Conservation (phyloP, 768 basidiomycete genomes). For the Hortiboletus flavorubellus region DNA sequence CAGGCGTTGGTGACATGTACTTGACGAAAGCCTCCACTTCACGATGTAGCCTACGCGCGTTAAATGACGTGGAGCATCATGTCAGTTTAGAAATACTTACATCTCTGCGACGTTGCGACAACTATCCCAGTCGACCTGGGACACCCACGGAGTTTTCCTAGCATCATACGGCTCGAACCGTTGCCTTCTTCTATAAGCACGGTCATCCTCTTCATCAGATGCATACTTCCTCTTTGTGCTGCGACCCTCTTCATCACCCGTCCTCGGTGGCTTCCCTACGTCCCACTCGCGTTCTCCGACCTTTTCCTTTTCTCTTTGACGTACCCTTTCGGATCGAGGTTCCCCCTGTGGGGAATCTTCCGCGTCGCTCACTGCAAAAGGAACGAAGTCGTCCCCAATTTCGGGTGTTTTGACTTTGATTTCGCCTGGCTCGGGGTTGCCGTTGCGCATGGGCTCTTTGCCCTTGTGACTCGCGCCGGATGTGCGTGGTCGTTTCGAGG, state of each 20-base stretch:
- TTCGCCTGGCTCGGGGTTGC: conserved; percentile 10
- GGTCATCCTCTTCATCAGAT: conserved; percentile 44
- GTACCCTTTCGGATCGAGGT: conserved; percentile 15
- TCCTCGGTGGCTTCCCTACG: conserved; percentile 29
- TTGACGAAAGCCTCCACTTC: conserved; percentile 84
- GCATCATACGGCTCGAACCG: conserved; percentile 49
- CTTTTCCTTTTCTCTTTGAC: conserved; percentile 20
- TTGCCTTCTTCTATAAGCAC: conserved; percentile 42
- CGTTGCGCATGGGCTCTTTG: conserved; percentile 12
- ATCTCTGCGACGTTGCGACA: conserved; percentile 82
- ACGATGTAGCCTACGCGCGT: conserved; percentile 61
- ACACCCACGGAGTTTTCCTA: conserved; percentile 67
- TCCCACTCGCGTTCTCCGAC: conserved; percentile 40
- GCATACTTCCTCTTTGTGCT: conserved; percentile 43
- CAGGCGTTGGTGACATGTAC: conserved; percentile 83
- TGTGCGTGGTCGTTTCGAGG: conserved; percentile 19
- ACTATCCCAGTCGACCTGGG: conserved; percentile 63
- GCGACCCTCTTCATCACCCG: conserved; percentile 20
- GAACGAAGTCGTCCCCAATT: conserved; percentile 33
- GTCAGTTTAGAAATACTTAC: conserved; percentile 43
- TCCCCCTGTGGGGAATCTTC: conserved; percentile 9
- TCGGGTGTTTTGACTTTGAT: conserved; percentile 9
- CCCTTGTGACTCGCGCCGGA: conserved; percentile 13
- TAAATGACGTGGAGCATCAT: conserved; percentile 4
- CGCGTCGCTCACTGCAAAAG: conserved; percentile 20